phyloP scores from a whole-genome alignment of 805 yeast species.

The Starmerella stigmatis region DNA sequence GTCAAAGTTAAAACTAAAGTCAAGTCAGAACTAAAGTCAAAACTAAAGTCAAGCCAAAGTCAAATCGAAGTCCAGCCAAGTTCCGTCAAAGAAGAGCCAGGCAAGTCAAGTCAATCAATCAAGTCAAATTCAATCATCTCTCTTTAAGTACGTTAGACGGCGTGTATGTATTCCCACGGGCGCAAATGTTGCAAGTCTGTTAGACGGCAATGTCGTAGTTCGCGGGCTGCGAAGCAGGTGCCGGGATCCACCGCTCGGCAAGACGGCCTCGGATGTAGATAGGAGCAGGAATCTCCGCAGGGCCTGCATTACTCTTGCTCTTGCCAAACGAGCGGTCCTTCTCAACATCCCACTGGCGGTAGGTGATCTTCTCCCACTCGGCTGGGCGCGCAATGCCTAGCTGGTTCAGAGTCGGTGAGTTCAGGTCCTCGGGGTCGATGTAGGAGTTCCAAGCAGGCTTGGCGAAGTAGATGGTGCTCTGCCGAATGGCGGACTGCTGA shows the following conservation, averaged over 20 bases:
- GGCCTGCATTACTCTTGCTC: slow-evolving; percentile 31
- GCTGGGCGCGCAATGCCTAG: slow-evolving; percentile 30
- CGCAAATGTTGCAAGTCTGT: too few species aligned
- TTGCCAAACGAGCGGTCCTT: slow-evolving; percentile 40
- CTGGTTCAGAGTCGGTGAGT: slow-evolving; percentile 33
- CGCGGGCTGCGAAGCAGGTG: too few species aligned
- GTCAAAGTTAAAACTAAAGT: too few species aligned
- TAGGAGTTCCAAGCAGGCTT: slow-evolving; percentile 33
- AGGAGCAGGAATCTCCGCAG: slow-evolving; percentile 33
- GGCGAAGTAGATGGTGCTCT: slow-evolving; percentile 37
- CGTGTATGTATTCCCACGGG: too few species aligned
- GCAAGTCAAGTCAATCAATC: too few species aligned
- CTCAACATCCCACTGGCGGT: slow-evolving; percentile 38
- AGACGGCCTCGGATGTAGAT: slow-evolving; percentile 35
- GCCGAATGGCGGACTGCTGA: slow-evolving; percentile 33
- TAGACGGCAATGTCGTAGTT: too few species aligned
- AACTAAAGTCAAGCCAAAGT: too few species aligned
- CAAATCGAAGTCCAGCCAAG: too few species aligned
- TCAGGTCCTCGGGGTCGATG: slow-evolving; percentile 36
- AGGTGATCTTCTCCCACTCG: slow-evolving; percentile 34
- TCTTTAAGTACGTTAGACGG: too few species aligned
- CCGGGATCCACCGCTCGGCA: slow-evolving; percentile 40
- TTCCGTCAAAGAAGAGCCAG: too few species aligned
- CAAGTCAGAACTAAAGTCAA: too few species aligned
- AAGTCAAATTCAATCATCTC: too few species aligned